Evolutionary conservation across 2,329 filamentous ascomycete genomes (phyloP).

Genomic region (Aspergillus ustus): DNA sequence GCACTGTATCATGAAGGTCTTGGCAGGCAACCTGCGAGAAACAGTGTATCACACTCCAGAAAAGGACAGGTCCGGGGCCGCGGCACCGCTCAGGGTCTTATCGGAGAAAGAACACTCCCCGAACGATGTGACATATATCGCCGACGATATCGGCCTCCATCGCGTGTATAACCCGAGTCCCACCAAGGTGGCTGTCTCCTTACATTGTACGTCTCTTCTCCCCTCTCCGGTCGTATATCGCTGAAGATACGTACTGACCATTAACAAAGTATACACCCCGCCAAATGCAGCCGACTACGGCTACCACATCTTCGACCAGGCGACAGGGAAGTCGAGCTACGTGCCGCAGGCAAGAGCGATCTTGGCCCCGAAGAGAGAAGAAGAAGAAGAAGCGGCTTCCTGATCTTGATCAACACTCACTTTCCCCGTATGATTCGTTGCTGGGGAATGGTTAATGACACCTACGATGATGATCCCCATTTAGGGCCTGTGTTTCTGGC

Average conservation of each 20-base stretch:
- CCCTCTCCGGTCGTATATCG: background rate
- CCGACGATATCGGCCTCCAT: conserved; percentile 38
- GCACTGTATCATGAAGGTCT: conserved; percentile 44
- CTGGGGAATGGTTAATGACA: no score
- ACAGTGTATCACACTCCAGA: conserved; percentile 30
- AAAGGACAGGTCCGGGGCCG: background rate
- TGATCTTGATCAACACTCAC: background rate
- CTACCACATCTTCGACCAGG: conserved; percentile 37
- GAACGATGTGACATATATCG: conserved; percentile 40
- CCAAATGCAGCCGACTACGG: conserved; percentile 41
- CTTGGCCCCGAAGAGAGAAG: background rate
- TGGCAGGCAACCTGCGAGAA: conserved; percentile 36
- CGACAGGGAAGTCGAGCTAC: conserved; percentile 33
- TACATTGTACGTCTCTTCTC: conserved; percentile 32
- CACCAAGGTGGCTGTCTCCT: conserved; percentile 35
- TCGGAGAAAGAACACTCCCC: conserved; percentile 28
- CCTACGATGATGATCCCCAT: no score
- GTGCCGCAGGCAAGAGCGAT: conserved; percentile 29
- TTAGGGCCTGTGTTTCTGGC: no score
- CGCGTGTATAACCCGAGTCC: conserved; percentile 35
- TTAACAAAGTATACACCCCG: conserved; percentile 34
- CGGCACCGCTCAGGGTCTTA: conserved; percentile 29
- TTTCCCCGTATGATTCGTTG: no score
- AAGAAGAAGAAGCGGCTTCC: background rate
- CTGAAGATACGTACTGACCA: background rate